These are phyloP conservation scores for Lagerstroemia speciosa DNA, from an alignment of 345 rosid genomes.

Conservation along the genomic window DNA sequence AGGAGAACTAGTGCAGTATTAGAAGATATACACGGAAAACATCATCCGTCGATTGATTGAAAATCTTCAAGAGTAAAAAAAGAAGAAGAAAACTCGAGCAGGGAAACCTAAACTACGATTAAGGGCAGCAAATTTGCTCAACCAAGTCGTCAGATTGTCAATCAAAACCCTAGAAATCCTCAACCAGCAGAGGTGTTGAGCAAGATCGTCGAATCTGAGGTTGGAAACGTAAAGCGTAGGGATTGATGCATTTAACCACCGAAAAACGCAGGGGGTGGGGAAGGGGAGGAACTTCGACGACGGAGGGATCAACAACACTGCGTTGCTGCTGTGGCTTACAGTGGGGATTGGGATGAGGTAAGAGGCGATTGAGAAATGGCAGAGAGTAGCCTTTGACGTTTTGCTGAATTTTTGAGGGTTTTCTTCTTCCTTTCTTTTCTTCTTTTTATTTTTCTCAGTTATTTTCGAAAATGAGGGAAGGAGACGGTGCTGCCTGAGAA, in stretches of 20 bases:
- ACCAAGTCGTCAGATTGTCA: slow-evolving; percentile 1
- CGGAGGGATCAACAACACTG: neutral
- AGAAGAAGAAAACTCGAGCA: neutral
- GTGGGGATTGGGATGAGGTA: neutral
- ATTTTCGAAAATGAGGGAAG: neutral
- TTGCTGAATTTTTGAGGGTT: slow-evolving; percentile 5
- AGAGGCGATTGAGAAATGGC: slow-evolving; percentile 5
- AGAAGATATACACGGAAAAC: neutral
- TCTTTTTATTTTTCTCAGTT: neutral
- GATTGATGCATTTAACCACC: neutral
- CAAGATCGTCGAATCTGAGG: neutral
- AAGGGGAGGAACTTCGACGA: neutral
- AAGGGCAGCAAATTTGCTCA: neutral
- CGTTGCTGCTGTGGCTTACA: neutral
- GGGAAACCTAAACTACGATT: neutral
- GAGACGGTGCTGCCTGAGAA: neutral
- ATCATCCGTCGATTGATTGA: neutral
- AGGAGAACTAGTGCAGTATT: neutral
- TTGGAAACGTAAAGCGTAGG: neutral
- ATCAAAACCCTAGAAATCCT: slow-evolving; percentile 7
- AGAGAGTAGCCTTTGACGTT: slow-evolving; percentile 2
- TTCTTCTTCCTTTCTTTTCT: neutral
- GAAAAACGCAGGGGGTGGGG: no score
- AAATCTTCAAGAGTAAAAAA: neutral
- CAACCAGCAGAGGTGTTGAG: neutral